Conservation (phyloP, 441 rosid genomes). For the Croton laevigatus region DNA sequence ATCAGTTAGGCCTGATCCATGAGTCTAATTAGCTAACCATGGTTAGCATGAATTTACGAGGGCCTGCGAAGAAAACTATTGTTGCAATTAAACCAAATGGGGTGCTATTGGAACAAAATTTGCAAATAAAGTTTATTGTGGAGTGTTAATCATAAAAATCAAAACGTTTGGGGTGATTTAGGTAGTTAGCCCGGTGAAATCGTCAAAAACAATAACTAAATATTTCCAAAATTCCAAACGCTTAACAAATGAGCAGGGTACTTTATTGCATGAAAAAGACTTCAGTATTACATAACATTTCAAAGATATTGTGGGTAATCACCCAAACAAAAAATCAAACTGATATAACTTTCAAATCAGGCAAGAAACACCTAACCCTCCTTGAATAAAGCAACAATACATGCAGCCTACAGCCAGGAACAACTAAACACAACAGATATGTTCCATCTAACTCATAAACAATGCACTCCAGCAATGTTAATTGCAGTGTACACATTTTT, state of each 20-base stretch:
- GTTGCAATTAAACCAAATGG: too few species aligned
- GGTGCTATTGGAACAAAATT: too few species aligned
- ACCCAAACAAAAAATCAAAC: not conserved
- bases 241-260: not conserved
- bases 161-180: too few species aligned
- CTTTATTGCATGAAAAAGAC: too few species aligned
- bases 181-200: too few species aligned
- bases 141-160: too few species aligned
- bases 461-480: not conserved
- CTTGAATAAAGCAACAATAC: not conserved
- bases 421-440: not conserved
- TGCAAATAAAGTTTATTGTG: too few species aligned
- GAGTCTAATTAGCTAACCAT: too few species aligned
- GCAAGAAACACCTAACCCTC: not conserved
- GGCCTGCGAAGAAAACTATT: too few species aligned
- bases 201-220: too few species aligned
- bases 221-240: not conserved
- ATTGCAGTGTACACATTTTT: conserved; percentile 1
- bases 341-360: not conserved
- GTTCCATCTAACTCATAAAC: not conserved
- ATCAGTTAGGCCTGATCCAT: too few species aligned
- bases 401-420: not conserved
- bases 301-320: not conserved
- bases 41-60: too few species aligned
- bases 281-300: not conserved